Conservation (phyloP, 306 rosid species). For the Fragaria ananassa region DNA sequence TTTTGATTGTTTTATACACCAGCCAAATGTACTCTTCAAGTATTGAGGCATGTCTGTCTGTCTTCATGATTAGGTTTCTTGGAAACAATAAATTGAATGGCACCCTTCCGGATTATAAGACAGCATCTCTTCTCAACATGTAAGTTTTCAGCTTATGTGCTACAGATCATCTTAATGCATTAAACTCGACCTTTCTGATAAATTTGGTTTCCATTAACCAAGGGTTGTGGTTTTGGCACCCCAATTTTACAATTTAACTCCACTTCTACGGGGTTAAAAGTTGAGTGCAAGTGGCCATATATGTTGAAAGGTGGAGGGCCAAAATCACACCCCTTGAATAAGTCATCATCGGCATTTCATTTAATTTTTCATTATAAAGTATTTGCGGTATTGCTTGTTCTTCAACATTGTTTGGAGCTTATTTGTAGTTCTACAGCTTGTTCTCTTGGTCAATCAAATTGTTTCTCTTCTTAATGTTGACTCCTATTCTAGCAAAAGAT, state of each 20-base stretch:
- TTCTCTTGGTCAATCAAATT: not conserved
- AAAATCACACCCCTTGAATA: not conserved
- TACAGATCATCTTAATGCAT: not conserved
- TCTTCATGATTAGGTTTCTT: slow-evolving; percentile 48
- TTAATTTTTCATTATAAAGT: not conserved
- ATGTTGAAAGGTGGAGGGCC: not conserved
- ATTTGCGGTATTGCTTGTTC: not conserved
- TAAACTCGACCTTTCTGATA: not conserved
- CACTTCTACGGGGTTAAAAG: not conserved
- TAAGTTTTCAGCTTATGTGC: slow-evolving; percentile 32
- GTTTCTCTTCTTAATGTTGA: not conserved
- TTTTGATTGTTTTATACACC: slow-evolving; percentile 1
- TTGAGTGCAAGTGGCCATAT: not conserved
- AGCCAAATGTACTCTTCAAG: slow-evolving; percentile 6
- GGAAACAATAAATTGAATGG: slow-evolving; percentile 72
- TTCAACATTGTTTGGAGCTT: slow-evolving; percentile 3
- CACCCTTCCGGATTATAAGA: slow-evolving; percentile 47
- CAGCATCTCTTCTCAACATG: slow-evolving; percentile 50
- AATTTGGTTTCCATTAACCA: not conserved
- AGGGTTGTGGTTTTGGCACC: not conserved
- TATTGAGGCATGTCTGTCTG: slow-evolving; percentile 13
- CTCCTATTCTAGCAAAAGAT: not conserved
- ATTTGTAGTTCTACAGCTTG: not conserved
- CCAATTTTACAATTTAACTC: not conserved
- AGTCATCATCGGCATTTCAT: not conserved